phyloP scores from a whole-genome alignment of 78 protist species.

The Dictyostelium firmibasis region DNA sequence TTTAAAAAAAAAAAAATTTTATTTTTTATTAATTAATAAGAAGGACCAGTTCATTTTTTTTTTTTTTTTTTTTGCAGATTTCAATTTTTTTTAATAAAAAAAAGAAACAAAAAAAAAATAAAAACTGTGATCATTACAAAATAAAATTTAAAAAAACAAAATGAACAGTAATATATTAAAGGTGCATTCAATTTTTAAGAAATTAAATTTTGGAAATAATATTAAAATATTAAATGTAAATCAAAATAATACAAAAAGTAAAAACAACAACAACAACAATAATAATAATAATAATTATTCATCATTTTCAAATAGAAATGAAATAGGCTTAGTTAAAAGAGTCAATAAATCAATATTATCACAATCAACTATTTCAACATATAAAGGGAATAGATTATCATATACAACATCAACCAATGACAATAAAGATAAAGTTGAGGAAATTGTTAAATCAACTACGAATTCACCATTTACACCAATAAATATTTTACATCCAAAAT shows the following conservation, averaged over 20 bases:
- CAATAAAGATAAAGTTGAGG: not conserved
- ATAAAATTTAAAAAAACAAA: not conserved
- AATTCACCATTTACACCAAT: constrained; percentile 32
- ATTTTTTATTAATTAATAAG: too few relatives aligned
- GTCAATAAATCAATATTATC: not conserved
- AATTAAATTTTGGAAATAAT: not conserved
- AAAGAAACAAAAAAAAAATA: too few relatives aligned
- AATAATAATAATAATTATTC: too few relatives aligned
- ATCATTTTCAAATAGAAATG: not conserved
- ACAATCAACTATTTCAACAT: not conserved
- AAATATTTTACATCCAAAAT: constrained; percentile 24
- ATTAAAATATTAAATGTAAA: not conserved
- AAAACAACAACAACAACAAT: too few relatives aligned
- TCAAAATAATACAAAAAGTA: not conserved
- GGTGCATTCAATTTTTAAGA: not conserved
- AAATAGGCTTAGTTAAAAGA: not conserved
- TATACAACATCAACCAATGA: not conserved
- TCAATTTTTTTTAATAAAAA: too few relatives aligned
- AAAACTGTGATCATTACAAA: not conserved
- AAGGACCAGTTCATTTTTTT: too few relatives aligned
- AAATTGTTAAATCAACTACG: not conserved
- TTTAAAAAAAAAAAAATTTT: too few relatives aligned
- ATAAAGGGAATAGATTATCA: not conserved
- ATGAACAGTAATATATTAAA: not conserved
- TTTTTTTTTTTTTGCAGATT: not conserved